phyloP scores from a whole-genome alignment of 192 early-diverging fungal species.

The Backusella australiensis region DNA sequence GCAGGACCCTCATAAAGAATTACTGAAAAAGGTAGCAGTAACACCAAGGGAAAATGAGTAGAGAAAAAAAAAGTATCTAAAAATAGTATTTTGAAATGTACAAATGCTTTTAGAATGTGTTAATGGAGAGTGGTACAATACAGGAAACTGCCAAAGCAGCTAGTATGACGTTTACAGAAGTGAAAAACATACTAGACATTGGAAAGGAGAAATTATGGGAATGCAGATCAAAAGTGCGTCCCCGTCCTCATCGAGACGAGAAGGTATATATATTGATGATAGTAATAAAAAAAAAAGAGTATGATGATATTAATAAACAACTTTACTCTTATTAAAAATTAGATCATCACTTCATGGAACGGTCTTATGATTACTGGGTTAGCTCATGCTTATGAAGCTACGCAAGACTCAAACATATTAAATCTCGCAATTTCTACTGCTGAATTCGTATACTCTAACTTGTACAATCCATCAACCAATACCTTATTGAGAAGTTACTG shows the following conservation, averaged over 20 bases:
- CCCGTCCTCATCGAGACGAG: constrained; percentile 58
- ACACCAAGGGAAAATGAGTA: not conserved
- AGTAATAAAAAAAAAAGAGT: not conserved
- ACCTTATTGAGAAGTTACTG: constrained; percentile 44
- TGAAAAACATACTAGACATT: constrained; percentile 1
- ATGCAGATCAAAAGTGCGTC: constrained; percentile 39
- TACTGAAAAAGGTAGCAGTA: constrained; percentile 46
- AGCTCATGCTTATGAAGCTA: constrained; percentile 33
- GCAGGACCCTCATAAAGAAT: constrained; percentile 59
- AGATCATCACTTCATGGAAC: constrained; percentile 62
- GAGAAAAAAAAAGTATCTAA: not conserved
- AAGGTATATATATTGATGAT: constrained; percentile 35
- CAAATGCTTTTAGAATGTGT: constrained; percentile 46
- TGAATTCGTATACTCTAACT: constrained; percentile 39
- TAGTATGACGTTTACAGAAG: not conserved
- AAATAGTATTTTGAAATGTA: not conserved
- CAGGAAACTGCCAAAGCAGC: constrained; percentile 37
- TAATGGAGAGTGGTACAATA: constrained; percentile 40
- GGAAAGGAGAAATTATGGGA: constrained; percentile 42
- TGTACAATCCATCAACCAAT: constrained; percentile 43
- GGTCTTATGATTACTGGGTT: constrained; percentile 60
- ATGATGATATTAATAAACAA: not conserved
- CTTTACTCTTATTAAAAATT: not conserved
- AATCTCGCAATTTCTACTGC: constrained; percentile 46
- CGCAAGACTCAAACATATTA: constrained; percentile 33